Evolutionary conservation across 1,284 basidiomycete species (phyloP), one percentile per base, ranked within the genome.

Genomic region (Ustilago cynodontis): DNA sequence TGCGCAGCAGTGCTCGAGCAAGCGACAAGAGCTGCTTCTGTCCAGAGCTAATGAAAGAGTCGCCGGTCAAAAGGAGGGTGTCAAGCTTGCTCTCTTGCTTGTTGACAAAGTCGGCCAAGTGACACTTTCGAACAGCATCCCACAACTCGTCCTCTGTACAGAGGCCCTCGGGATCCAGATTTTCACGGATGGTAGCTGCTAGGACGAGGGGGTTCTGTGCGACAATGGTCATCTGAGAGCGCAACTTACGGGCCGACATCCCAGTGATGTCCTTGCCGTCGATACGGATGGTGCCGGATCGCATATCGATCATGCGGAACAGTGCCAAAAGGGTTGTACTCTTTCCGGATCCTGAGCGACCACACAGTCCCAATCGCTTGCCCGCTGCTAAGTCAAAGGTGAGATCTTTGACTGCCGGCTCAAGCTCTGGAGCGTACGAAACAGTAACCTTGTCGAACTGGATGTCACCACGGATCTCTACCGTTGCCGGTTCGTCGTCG

Each of bases 1-100:
- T 78, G 65, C 89, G 82, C 1, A 90, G 86, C 58, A 90, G 86
- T 0, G 89, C 90, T 45, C 89, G 86, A 0, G 90, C 89, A 26
- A 87, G 59, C 54, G 86, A 82, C 9, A 87, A 76, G 24, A 87
- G 79, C 78, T 87, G 87, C 22, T 84, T 82, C 79, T 87, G 78
- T 8, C 79, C 72, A 1, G 64, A 45, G 29, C 71, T 79, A 62
- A 80, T 74, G 37, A 71, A 64, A 10, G 67, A 29, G 2, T 70
- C 52, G 24, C 55, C 75, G 14, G 53, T 58, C 14, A 75, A 29
- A 39, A 78, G 58, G 49, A 72, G 22, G 26, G 71, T 71, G 41
- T 78, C 82, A 10, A 83, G 64, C 47, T 77, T 62, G 26, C 71
- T 59, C 11, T 77, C 68, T 26, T 82, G 77, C 41, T 54, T 64